Evolutionary conservation across 2,329 filamentous ascomycete species (phyloP).

Genomic region (Colletotrichum navitas): DNA sequence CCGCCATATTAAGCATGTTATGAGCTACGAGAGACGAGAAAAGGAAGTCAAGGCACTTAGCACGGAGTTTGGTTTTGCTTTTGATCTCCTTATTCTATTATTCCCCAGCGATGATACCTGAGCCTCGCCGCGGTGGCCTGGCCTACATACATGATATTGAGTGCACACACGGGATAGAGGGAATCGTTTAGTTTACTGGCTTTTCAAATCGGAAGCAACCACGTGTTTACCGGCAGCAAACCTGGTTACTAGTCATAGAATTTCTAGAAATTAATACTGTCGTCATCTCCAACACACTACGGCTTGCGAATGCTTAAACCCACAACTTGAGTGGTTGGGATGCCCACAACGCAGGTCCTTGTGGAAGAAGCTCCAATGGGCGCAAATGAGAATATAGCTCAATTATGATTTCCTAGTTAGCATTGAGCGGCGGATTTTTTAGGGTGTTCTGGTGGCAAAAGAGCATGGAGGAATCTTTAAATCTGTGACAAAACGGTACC

Average conservation of each 20-base stretch:
- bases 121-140: slow-evolving; percentile 7
- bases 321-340: neutral
- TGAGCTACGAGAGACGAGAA: neutral
- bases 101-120: slow-evolving; percentile 9
- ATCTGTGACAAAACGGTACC: neutral
- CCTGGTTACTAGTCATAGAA: neutral
- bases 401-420: neutral
- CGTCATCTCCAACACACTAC: neutral
- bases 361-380: neutral
- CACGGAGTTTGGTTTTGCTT: slow-evolving; percentile 13
- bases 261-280: neutral
- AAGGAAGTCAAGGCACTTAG: neutral
- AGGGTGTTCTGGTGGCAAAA: neutral
- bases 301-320: neutral
- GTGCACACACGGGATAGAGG: neutral
- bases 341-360: neutral
- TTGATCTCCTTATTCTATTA: slow-evolving; percentile 7
- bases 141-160: slow-evolving; percentile 5
- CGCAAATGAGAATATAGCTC: neutral
- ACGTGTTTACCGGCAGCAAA: neutral
- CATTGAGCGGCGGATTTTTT: neutral
- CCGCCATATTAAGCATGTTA: neutral
- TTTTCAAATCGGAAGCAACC: neutral
- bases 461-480: neutral
- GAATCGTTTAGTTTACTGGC: neutral